phyloP scores from a whole-genome alignment of 2,329 filamentous ascomycete species.

The Elsinoe perseae region DNA sequence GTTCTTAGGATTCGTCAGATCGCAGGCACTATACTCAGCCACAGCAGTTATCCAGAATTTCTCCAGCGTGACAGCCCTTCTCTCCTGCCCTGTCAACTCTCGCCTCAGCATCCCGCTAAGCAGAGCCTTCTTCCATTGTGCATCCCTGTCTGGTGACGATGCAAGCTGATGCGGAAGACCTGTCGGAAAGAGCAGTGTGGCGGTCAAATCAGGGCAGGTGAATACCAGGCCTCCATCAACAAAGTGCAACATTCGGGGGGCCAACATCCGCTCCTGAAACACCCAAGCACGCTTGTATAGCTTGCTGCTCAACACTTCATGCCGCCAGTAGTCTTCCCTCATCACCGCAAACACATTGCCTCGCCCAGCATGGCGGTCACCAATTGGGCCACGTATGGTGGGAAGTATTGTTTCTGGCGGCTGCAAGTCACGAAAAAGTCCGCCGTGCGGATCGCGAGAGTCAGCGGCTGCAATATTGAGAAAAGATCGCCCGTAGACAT shows the following conservation, averaged over 20 bases:
- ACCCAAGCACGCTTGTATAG: conserved; percentile 4
- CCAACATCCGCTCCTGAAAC: conserved; percentile 9
- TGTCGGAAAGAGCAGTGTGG: conserved; percentile 6
- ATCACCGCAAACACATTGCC: not conserved
- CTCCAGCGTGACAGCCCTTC: not conserved
- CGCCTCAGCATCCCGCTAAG: not conserved
- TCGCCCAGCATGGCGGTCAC: not conserved
- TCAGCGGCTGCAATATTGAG: conserved; percentile 18
- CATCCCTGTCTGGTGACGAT: not conserved
- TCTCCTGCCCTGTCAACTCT: not conserved
- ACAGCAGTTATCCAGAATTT: not conserved
- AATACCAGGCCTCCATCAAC: not conserved
- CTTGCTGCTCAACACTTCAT: not conserved
- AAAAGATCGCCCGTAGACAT: conserved; percentile 16
- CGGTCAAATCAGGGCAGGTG: conserved; percentile 10
- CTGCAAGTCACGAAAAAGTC: not conserved
- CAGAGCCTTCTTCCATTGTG: not conserved
- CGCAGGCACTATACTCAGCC: not conserved
- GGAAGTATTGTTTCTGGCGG: not conserved
- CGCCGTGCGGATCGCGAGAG: not conserved
- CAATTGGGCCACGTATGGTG: not conserved
- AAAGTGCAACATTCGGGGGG: conserved; percentile 7
- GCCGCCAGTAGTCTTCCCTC: not conserved
- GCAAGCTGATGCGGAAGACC: not conserved
- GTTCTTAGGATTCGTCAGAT: not conserved